Evolutionary conservation across 177 flowering plant genomes (phyloP).

Genomic region (Telopea speciosissima): DNA sequence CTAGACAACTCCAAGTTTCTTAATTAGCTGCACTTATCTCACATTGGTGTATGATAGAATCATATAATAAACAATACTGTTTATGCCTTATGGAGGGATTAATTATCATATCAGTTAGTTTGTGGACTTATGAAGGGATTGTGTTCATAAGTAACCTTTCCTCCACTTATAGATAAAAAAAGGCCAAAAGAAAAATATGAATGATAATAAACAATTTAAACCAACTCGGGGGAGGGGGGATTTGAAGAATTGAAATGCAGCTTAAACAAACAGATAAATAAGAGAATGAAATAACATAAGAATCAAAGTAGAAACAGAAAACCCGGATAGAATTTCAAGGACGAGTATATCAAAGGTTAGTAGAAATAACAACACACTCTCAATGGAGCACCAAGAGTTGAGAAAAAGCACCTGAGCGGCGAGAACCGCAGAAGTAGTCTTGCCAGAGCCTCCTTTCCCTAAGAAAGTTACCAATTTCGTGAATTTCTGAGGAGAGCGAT

Average conservation of each 20-base stretch:
- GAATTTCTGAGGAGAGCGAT: conserved; percentile 13
- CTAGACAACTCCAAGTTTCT: too few species aligned
- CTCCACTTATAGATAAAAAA: too few species aligned
- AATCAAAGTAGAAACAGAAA: not conserved
- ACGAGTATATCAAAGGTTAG: not conserved
- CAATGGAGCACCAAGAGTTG: not conserved
- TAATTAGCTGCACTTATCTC: too few species aligned
- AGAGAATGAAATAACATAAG: not conserved
- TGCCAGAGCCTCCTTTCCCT: conserved; percentile 96
- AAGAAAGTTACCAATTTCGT: conserved; percentile 69
- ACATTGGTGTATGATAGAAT: too few species aligned
- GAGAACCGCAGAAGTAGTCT: conserved; percentile 73
- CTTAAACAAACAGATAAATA: not conserved
- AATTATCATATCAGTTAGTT: too few species aligned
- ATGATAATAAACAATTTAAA: not conserved
- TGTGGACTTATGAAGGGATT: too few species aligned
- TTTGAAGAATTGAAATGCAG: not conserved
- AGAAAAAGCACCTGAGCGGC: conserved; percentile 68
- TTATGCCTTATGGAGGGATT: too few species aligned
- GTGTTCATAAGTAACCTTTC: too few species aligned
- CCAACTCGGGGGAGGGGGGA: not conserved
- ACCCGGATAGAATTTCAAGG: not conserved
- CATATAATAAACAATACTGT: too few species aligned
- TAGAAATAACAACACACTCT: not conserved
- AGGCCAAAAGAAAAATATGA: too few species aligned